A percentile compares a stretch with the other conserved stretches of the same genome.
Evolutionary conservation across 352 stramenopile genomes (phyloP).

Genomic region (Saprolegnia diclina): DNA sequence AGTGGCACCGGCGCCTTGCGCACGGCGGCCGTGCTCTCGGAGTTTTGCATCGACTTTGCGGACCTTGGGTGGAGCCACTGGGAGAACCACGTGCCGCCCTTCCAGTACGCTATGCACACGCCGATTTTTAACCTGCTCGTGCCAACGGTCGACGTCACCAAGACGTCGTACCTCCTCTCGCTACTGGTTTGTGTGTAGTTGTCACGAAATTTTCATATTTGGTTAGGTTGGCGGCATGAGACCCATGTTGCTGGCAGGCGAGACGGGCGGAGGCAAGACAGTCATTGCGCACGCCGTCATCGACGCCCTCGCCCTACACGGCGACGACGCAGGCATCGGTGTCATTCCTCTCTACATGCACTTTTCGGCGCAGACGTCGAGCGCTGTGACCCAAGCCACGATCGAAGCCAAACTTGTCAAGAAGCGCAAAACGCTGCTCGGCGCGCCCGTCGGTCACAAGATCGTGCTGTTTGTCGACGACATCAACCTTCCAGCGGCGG

Average conservation of each 20-base stretch:
- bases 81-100: constrained; percentile 32
- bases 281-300: constrained; percentile 75
- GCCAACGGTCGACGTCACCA: constrained; percentile 55
- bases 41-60: constrained; percentile 64
- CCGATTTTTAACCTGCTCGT: constrained; percentile 56
- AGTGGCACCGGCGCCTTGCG: constrained; percentile 34
- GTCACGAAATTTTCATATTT: neutral
- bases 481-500: constrained; percentile 83
- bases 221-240: constrained; percentile 44
- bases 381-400: constrained; percentile 65
- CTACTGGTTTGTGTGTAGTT: constrained; percentile 31
- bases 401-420: constrained; percentile 88
- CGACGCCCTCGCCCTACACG: constrained; percentile 27
- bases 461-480: constrained; percentile 88
- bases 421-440: constrained; percentile 90
- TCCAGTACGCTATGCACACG: constrained; percentile 25
- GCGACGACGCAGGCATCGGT: constrained; percentile 14
- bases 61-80: constrained; percentile 60
- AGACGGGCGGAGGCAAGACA: constrained; percentile 86
- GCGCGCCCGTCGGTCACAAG: constrained; percentile 64
- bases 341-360: constrained; percentile 59
- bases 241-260: constrained; percentile 82
- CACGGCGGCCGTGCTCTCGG: constrained; percentile 50
- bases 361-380: constrained; percentile 85
- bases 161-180: constrained; percentile 54